Evolutionary conservation across 2,329 filamentous ascomycete genomes (phyloP).

Genomic region (Stemphylium lycopersici): DNA sequence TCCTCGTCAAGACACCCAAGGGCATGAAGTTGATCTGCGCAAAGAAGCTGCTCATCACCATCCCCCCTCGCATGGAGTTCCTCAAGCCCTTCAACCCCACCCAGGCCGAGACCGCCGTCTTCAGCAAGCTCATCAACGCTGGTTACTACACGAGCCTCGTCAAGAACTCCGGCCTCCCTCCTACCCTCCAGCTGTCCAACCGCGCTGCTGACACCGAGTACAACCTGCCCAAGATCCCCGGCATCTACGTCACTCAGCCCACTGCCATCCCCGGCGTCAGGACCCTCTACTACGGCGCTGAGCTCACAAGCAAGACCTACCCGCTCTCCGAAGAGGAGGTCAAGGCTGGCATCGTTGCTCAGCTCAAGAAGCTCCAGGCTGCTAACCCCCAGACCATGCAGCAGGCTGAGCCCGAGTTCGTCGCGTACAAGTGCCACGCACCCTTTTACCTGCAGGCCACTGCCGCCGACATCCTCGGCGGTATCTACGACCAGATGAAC

Average conservation of each 20-base stretch:
- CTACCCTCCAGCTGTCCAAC: slow-evolving; percentile 8
- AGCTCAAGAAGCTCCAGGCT: slow-evolving; percentile 9
- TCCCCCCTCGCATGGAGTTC: slow-evolving; percentile 49
- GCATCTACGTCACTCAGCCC: not conserved
- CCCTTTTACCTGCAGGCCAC: slow-evolving; percentile 1
- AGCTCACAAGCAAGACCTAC: not conserved
- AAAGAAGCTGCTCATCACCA: slow-evolving; percentile 52
- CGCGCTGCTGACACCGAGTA: not conserved
- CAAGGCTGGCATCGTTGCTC: slow-evolving; percentile 12
- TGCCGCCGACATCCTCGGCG: not conserved
- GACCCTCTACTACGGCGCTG: not conserved
- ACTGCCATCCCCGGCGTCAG: not conserved
- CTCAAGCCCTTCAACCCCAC: slow-evolving; percentile 49
- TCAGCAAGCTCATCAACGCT: slow-evolving; percentile 47
- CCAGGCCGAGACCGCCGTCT: slow-evolving; percentile 43
- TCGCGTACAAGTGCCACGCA: not conserved
- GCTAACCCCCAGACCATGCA: slow-evolving; percentile 20
- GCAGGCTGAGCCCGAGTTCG: not conserved
- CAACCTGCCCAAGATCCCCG: not conserved
- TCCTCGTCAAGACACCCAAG: slow-evolving; percentile 20
- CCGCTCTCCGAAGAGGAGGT: slow-evolving; percentile 27
- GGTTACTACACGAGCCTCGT: slow-evolving; percentile 51
- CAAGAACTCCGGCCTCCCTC: slow-evolving; percentile 48
- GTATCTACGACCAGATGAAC: slow-evolving; percentile 31
- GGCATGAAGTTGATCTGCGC: slow-evolving; percentile 42